Evolutionary conservation across 192 early-diverging fungal genomes (phyloP), one percentile per base, ranked within the genome.

Genomic region (Umbelopsis ramanniana): DNA sequence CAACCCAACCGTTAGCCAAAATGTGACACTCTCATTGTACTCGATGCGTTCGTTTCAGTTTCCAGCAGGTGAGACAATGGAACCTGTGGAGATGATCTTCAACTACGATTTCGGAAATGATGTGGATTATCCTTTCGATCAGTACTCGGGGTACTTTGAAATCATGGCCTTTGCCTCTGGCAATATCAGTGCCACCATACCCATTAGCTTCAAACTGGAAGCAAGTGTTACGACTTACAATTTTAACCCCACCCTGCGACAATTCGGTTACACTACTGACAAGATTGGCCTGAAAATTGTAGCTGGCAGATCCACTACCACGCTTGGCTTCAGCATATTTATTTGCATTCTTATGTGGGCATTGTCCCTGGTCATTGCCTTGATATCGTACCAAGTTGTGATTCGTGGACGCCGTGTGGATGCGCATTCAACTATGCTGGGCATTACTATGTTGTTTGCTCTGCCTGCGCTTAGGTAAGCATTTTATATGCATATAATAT

Each of bases 331-430:
- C 43, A 78, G 75, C 48, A 47, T 84, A 37, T 84, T 84, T 67
- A 80, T 80, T 47, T 79, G 81, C n/a, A 76, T 82, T 68, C 73
- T 84, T 7, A 84, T 84, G 83, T 84, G 83, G 83, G 72, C 76
- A 19, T 50, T 84, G 1, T 80, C 80, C 35, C 69, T 84, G 24
- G 72, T 77, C 0, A 79, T 84, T 26, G 80, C 78, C 6, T 48
- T 84, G 38, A 82, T 84, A 80, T 76, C 78, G 8, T 82, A 78
- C 50, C 83, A 84, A 17, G 83, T 84, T 1, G 70, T 78, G 1
- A 60, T 79, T 23, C 76, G 78, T 33, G 71, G 80, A 14, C 68
- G 83, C 29, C 75, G 74, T 17, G 70, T 79, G 4, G 80, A 84
- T 68, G 83, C 79, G 40, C 78, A 82, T 66, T 76, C 77, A 17